These are phyloP conservation scores for Colletotrichum falcatum DNA, from an alignment of 2,329 filamentous ascomycete genomes.

Conservation along the genomic window DNA sequence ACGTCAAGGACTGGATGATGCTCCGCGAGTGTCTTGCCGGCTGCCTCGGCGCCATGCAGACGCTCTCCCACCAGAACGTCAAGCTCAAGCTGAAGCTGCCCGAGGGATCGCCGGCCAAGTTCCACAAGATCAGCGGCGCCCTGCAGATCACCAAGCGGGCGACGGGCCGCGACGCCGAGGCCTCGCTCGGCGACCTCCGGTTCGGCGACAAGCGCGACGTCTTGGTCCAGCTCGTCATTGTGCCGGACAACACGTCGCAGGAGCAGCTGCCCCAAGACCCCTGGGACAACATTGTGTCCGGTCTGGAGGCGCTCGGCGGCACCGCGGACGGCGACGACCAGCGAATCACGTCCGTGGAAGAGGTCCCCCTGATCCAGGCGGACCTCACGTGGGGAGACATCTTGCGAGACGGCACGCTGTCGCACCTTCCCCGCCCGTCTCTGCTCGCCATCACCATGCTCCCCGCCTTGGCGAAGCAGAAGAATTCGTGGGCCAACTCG, in stretches of 20 bases:
- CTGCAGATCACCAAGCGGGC: conserved; percentile 96
- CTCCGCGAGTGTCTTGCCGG: conserved; percentile 94
- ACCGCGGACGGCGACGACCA: conserved; percentile 88
- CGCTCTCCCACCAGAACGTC: conserved; percentile 97
- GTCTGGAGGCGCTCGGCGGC: conserved; percentile 91
- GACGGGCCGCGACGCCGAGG: conserved; percentile 93
- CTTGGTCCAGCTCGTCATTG: conserved; percentile 91
- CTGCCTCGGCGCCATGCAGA: conserved; percentile 91
- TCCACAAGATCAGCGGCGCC: conserved; percentile 97
- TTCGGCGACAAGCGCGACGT: conserved; percentile 97
- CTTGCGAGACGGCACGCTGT: conserved; percentile 85
- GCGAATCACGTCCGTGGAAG: conserved; percentile 86
- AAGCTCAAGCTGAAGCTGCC: conserved; percentile 94
- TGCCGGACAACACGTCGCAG: conserved; percentile 84
- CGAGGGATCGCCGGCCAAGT: conserved; percentile 96
- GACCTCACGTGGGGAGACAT: conserved; percentile 96
- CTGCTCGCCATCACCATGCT: conserved; percentile 96
- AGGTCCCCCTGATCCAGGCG: conserved; percentile 93
- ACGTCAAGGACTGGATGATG: conserved; percentile 99
- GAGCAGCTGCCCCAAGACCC: conserved; percentile 92
- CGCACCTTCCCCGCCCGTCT: conserved; percentile 89
- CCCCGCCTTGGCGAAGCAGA: conserved; percentile 71
- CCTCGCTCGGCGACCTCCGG: conserved; percentile 87
- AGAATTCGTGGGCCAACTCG: conserved; percentile 73
- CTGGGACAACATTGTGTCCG: conserved; percentile 97